Evolutionary conservation across 2,329 filamentous ascomycete species (phyloP), one percentile per base, ranked within the genome.

Genomic region (Fusarium brachygibbosum): DNA sequence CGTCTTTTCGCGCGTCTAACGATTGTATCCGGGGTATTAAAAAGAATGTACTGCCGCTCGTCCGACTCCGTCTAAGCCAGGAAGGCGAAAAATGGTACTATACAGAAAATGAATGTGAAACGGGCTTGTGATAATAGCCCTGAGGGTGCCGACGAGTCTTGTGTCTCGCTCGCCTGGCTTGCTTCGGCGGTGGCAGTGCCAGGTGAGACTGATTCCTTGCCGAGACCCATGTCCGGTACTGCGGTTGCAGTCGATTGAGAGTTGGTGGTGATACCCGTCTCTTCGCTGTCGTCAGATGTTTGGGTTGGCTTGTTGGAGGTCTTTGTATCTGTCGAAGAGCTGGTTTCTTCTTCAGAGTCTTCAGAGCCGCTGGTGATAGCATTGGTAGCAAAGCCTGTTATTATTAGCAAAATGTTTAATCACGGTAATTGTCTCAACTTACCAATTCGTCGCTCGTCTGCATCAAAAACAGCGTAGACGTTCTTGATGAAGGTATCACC

Each of bases 401-500:
- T 29, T 19, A 37, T 75, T 57, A 75, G 68, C 31, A 28, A 29
- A 5, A 8, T 6, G 25, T 25, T 35, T 23, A 0, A 35, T 13
- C 40, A 25, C 2, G 10, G 3, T 2, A 2, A 2, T 19, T 1
- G 6, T 13, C 19, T 32, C 1, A 29, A 77, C 83, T 76, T 77
- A 87, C 90, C 91, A 68, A 94, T 87, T 52, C 85, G 86, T 42
- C 78, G 80, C 68, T 88, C 76, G 66, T 95, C 93, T 54, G 87
- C 88, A 77, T 97, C 94, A 76, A 97, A 97, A 25, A 96, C 90
- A 2, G 88, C 84, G 76, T 97, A 97, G 17, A 97, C 93, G 72
- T 97, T 97, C 82, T 97, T 97, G 65, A 97, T 80, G 73, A 97
- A 97, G 1, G 91, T 88, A 70, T 94, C 93, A 3, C 94, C 94